phyloP scores from a whole-genome alignment of 192 early-diverging fungal genomes.

The Funneliformis mosseae region DNA sequence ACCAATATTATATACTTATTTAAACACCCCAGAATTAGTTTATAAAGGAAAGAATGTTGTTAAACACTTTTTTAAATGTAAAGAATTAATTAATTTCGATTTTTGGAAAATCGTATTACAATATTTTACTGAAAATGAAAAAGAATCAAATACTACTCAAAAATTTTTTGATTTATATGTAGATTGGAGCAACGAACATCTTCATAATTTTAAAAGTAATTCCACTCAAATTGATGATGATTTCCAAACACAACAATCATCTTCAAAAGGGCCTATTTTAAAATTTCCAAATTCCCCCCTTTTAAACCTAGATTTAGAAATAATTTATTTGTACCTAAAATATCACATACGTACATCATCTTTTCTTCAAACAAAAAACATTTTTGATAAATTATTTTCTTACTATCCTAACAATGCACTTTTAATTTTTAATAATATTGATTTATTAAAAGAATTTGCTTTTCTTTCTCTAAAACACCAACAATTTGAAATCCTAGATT shows the following conservation, averaged over 20 bases:
- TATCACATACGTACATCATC: too few relatives aligned
- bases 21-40: not conserved
- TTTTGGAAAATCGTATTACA: not conserved
- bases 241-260: not conserved
- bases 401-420: too few relatives aligned
- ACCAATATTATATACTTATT: not conserved
- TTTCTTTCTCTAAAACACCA: not conserved
- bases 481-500: not conserved
- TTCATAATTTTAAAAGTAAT: not conserved
- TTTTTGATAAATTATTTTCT: not conserved
- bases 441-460: conserved; percentile 17
- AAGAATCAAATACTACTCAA: not conserved
- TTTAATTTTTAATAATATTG: not conserved
- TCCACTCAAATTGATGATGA: not conserved
- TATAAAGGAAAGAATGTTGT: not conserved
- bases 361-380: not conserved
- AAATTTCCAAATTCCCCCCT: not conserved
- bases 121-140: not conserved
- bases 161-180: not conserved
- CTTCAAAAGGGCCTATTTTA: not conserved
- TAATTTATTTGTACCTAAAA: too few relatives aligned
- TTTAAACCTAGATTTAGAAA: too few relatives aligned
- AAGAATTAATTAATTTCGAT: not conserved
- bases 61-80: not conserved
- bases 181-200: conserved; percentile 7